Conservation (phyloP, 441 rosid species). For the Erodium texanum region DNA sequence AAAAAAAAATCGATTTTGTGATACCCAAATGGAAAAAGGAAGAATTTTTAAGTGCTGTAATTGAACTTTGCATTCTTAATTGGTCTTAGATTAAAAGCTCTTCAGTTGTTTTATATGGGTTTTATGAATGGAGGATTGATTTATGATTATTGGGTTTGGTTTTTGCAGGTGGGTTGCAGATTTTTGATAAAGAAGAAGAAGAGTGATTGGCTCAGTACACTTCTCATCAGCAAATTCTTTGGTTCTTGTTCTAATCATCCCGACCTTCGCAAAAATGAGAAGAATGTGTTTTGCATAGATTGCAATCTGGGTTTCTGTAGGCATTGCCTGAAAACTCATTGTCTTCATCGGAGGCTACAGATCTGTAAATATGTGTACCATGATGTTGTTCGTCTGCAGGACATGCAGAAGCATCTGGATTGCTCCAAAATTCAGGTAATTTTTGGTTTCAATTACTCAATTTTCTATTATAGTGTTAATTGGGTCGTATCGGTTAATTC, state of each 20-base stretch:
- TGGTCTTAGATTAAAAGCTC: background rate
- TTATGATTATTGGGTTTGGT: background rate
- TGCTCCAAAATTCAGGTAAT: conserved; percentile 83
- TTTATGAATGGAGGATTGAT: no score
- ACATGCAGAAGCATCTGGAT: conserved; percentile 63
- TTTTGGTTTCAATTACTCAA: background rate
- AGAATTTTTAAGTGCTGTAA: no score
- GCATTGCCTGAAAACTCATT: conserved; percentile 48
- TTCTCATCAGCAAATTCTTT: conserved; percentile 47
- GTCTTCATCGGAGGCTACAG: conserved; percentile 63
- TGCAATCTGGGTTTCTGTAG: conserved; percentile 53
- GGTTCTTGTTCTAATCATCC: conserved; percentile 47
- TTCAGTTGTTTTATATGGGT: no score
- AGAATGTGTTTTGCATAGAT: conserved; percentile 70
- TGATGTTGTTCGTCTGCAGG: conserved; percentile 75
- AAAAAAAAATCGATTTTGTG: no score
- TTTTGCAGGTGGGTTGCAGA: conserved; percentile 42
- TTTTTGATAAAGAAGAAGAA: conserved; percentile 26
- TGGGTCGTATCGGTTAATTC: background rate
- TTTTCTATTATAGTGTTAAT: background rate
- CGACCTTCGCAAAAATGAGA: conserved; percentile 59
- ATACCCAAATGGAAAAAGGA: background rate
- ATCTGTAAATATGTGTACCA: conserved; percentile 91
- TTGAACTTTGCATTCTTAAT: background rate
- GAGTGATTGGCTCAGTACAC: conserved; percentile 46